These are phyloP conservation scores for Saturnispora saitoi DNA, from an alignment of 805 yeast genomes.

Conservation along the genomic window DNA sequence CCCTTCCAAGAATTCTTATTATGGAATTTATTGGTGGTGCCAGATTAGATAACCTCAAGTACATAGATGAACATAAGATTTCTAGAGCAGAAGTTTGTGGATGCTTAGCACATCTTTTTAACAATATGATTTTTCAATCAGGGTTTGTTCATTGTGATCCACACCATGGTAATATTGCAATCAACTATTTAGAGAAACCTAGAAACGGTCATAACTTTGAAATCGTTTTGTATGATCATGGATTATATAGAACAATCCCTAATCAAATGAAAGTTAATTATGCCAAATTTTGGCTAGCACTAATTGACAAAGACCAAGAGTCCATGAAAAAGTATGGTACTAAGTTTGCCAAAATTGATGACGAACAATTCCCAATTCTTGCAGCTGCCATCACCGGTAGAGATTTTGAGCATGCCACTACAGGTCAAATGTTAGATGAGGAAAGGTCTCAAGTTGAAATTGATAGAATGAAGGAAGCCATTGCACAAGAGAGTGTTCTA, in stretches of 20 bases:
- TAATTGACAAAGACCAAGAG: conserved; percentile 59
- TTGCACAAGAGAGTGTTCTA: conserved; percentile 56
- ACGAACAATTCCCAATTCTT: conserved; percentile 72
- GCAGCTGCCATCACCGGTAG: conserved; percentile 95
- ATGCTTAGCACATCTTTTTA: conserved; percentile 84
- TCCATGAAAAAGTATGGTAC: conserved; percentile 68
- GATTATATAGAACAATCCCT: conserved; percentile 80
- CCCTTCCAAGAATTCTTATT: conserved; percentile 63
- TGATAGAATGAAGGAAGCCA: conserved; percentile 51
- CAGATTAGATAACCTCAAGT: conserved; percentile 68
- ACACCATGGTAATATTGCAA: conserved; percentile 94
- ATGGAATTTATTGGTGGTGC: conserved; percentile 86
- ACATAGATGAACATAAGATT: conserved; percentile 53
- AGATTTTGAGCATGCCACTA: conserved; percentile 67
- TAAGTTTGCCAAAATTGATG: conserved; percentile 67
- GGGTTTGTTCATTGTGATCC: conserved; percentile 95
- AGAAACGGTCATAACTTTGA: conserved; percentile 66
- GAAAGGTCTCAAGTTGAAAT: conserved; percentile 56
- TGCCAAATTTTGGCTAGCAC: conserved; percentile 87
- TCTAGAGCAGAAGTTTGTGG: conserved; percentile 71
- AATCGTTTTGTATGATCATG: conserved; percentile 89
- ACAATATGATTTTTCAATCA: conserved; percentile 92
- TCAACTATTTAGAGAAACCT: conserved; percentile 37
- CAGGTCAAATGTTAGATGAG: conserved; percentile 45
- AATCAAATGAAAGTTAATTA: conserved; percentile 69